Percentiles rank a stretch among this genome's conserved stretches.
These are phyloP conservation scores for Lunularia cruciata DNA, from an alignment of 225 moss, liverwort and hornwort species.

Conservation along the genomic window DNA sequence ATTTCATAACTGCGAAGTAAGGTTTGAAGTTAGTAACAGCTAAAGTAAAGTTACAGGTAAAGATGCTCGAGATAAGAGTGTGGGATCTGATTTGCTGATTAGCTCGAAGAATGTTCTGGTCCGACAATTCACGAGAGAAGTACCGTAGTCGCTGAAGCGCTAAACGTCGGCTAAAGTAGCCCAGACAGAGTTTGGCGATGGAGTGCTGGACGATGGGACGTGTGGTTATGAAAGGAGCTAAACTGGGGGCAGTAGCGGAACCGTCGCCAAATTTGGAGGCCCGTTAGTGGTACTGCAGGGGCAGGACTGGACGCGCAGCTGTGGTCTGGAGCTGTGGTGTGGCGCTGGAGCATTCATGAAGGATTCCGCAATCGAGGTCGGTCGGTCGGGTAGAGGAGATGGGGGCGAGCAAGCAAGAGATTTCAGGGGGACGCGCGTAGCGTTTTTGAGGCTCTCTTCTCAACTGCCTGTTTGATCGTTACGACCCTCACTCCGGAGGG, in stretches of 20 bases:
- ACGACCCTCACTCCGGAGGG: background rate
- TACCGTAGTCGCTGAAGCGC: no score
- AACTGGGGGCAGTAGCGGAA: background rate
- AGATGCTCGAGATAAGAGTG: no score
- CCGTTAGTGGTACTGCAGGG: background rate
- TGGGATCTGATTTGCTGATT: no score
- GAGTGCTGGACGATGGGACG: background rate
- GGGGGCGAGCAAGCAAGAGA: background rate
- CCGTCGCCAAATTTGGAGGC: constrained; percentile 1
- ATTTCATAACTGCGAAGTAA: no score
- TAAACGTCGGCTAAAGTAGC: no score
- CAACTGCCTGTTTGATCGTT: background rate
- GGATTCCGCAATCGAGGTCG: constrained; percentile 18
- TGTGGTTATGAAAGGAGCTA: constrained; percentile 2
- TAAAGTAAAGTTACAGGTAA: no score
- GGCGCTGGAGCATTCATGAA: constrained; percentile 18
- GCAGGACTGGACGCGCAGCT: background rate
- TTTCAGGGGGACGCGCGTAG: background rate
- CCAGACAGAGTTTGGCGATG: no score
- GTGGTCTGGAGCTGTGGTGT: constrained; percentile 14
- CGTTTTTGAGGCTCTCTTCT: background rate
- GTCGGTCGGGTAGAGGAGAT: constrained; percentile 9
- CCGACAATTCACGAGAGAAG: no score
- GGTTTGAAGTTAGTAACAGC: no score
- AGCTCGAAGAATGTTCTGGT: no score